Percentiles rank a stretch among this genome's conserved stretches.
These are phyloP conservation scores for Pichia sp. DNA, from an alignment of 1,139 yeast species.

Conservation along the genomic window DNA sequence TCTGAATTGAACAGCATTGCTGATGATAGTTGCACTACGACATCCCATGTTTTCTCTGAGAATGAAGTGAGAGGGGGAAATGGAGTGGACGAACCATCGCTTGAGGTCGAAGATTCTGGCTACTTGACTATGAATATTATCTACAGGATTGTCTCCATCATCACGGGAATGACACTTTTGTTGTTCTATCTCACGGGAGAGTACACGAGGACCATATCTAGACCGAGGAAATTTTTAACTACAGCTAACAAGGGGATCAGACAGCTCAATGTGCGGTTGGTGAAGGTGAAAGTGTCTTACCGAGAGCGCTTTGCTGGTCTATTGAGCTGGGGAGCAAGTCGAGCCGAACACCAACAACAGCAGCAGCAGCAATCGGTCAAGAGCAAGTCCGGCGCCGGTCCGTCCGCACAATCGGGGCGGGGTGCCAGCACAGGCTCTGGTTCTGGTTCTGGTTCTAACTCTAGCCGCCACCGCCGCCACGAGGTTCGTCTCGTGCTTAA, in stretches of 20 bases:
- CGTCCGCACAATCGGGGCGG: too few relatives aligned
- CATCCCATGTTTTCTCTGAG: not conserved
- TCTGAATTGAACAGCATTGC: too few relatives aligned
- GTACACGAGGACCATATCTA: conserved; percentile 74
- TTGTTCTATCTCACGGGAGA: conserved; percentile 86
- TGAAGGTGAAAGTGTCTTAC: conserved; percentile 62
- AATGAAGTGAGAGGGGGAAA: not conserved
- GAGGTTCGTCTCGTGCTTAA: conserved; percentile 47
- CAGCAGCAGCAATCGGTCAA: too few relatives aligned
- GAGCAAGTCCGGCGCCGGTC: too few relatives aligned
- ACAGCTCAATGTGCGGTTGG: conserved; percentile 71
- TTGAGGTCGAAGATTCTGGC: not conserved
- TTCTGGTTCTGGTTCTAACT: too few relatives aligned
- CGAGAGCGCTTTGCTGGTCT: too few relatives aligned
- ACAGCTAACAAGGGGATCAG: conserved; percentile 84
- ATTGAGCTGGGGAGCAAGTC: too few relatives aligned
- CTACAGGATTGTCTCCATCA: conserved; percentile 57
- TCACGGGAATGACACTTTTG: conserved; percentile 61
- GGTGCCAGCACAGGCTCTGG: too few relatives aligned
- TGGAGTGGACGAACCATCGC: not conserved
- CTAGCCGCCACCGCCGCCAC: too few relatives aligned
- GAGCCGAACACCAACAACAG: too few relatives aligned
- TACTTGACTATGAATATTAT: conserved; percentile 27
- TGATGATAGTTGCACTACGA: not conserved
- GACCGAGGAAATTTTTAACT: conserved; percentile 70